These are phyloP conservation scores for Colletotrichum musae DNA, from an alignment of 2,329 filamentous ascomycete species.

Conservation along the genomic window DNA sequence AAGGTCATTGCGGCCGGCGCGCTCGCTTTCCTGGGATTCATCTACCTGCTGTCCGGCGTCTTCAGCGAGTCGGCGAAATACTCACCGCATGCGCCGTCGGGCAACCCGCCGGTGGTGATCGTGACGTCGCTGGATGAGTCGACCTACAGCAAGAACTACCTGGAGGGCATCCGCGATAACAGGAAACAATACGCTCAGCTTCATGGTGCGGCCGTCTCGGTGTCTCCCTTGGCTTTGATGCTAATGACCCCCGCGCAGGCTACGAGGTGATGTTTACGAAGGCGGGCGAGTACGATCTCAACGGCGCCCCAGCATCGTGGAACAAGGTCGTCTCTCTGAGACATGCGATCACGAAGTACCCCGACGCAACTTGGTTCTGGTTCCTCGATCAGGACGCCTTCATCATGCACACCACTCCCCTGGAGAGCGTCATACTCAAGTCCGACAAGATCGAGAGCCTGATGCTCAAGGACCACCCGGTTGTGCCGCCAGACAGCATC, in stretches of 20 bases:
- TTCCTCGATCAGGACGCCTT: constrained; percentile 87
- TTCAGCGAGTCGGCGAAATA: constrained; percentile 22
- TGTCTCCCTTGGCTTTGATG: neutral
- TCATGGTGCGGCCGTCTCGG: constrained; percentile 76
- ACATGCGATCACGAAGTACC: constrained; percentile 87
- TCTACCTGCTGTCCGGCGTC: constrained; percentile 70
- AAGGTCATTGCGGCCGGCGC: constrained; percentile 70
- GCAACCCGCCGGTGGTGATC: constrained; percentile 77
- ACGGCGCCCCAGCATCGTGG: constrained; percentile 75
- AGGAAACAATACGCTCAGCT: constrained; percentile 85
- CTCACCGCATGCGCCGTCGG: constrained; percentile 58
- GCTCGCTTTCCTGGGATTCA: constrained; percentile 67
- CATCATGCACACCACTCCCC: constrained; percentile 85
- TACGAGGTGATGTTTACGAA: constrained; percentile 89
- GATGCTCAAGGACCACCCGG: constrained; percentile 88
- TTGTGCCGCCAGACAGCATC: constrained; percentile 96
- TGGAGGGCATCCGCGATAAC: constrained; percentile 84
- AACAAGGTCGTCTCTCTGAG: constrained; percentile 87
- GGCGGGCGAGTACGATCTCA: constrained; percentile 81
- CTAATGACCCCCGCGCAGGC: constrained; percentile 65
- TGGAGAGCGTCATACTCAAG: constrained; percentile 81
- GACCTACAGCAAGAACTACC: constrained; percentile 75
- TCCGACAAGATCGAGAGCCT: constrained; percentile 76
- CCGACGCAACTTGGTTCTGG: constrained; percentile 86
- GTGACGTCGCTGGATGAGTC: constrained; percentile 86